Base-by-base conservation (phyloP, 495 filamentous ascomycete species). In the Cercophora samala region DNA sequence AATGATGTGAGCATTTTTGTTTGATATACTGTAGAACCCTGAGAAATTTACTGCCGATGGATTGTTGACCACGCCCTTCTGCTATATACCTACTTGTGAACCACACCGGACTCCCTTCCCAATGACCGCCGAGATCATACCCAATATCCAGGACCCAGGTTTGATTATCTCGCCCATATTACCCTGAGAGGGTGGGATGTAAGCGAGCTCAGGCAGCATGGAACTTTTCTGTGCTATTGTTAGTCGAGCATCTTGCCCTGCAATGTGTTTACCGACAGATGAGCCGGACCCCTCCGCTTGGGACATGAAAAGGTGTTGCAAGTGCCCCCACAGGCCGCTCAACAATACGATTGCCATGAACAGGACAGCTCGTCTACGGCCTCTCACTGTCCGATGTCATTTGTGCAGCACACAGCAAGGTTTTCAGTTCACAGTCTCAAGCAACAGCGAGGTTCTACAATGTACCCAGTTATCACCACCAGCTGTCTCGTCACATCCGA, bases 71-170 rank as follows among this genome's bases (percentile, higher is more conserved):
- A 17, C 37, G 3, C 2, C 2, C 37, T 17, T 46, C 37, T 3
- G 37, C 15, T 56, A 56, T 56, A 21, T 56, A 56, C 18, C 5
- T 46, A 17, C 37, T 46, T 1, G 0, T 46, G 5, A 46, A 3
- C 13, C 11, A 46, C 37, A 46, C 15, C 37, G 37, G 37, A 13
- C 37, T 46, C 37, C 3, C 2, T 17, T 1, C 2, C 9, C 37
- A 46, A 46, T 46, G 37, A 17, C 37, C 37, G 37, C 37, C 37
- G 37, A 46, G 37, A 46, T 46, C 37, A 17, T 46, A 46, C 9
- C 6, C 29, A 62, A 62, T 62, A 62, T 46, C 60, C 60, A 62
- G 25, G 60, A 51, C 25, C 60, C 60, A 62, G 60, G 60, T 62
- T 62, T 29, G 19, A 11, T 29, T 21, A 62, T 62, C 60, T 62